Percentiles rank a stretch among this genome's conserved stretches.
Evolutionary conservation across 345 rosid genomes (phyloP).

Genomic region (Zanthoxylum bungeanum): DNA sequence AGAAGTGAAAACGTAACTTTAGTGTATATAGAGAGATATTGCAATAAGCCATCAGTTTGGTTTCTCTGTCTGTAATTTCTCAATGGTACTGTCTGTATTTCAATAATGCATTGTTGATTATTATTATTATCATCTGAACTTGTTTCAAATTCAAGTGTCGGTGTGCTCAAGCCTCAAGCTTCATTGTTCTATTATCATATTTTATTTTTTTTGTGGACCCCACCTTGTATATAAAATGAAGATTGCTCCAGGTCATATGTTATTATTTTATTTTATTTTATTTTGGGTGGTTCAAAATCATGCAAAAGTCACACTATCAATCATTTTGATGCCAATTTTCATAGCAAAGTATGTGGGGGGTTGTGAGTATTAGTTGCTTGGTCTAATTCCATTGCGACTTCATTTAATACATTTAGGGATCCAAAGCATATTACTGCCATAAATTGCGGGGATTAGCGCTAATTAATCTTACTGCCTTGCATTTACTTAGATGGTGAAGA

Average conservation of each 20-base stretch:
- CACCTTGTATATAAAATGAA: not conserved
- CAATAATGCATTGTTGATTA: not conserved
- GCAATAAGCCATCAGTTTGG: conserved; percentile 22
- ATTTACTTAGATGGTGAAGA: too few species aligned
- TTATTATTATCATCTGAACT: not conserved
- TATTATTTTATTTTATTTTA: too few species aligned
- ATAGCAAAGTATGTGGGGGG: not conserved
- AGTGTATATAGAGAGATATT: conserved; percentile 8
- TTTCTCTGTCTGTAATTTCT: conserved; percentile 5
- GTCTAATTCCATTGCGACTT: not conserved
- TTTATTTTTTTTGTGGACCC: not conserved
- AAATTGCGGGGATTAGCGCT: not conserved
- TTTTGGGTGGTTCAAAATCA: conserved; percentile 5
- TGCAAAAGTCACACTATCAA: not conserved
- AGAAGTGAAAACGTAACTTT: conserved; percentile 12
- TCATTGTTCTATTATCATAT: too few species aligned
- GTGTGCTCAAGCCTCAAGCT: not conserved
- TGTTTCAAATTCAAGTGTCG: not conserved
- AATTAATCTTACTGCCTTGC: not conserved
- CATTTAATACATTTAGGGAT: not conserved
- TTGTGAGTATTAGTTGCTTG: not conserved
- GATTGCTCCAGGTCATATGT: too few species aligned
- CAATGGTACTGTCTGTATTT: too few species aligned
- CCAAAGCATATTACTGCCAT: not conserved
- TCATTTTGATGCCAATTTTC: not conserved